phyloP scores from a whole-genome alignment of 1,284 basidiomycete species.

The Tylopilus orsonianus region DNA sequence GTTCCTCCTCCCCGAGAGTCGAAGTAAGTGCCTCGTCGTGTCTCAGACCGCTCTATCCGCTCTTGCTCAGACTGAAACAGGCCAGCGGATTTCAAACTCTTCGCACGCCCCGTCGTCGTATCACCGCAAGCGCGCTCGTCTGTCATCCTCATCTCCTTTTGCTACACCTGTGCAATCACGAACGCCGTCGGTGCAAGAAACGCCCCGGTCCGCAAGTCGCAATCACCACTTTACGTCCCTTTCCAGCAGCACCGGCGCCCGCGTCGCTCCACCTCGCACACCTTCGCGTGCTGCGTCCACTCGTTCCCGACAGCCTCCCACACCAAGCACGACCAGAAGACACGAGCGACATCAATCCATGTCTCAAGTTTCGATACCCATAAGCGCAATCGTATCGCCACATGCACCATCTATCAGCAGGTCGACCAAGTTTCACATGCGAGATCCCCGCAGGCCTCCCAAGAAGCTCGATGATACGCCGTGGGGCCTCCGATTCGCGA shows the following conservation, averaged over 20 bases:
- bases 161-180: conserved; percentile 35
- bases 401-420: conserved; percentile 65
- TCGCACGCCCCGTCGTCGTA: conserved; percentile 65
- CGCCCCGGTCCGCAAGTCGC: conserved; percentile 29
- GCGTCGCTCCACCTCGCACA: conserved; percentile 34
- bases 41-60: conserved; percentile 22
- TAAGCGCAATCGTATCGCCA: conserved; percentile 71
- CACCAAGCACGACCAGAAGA: conserved; percentile 25
- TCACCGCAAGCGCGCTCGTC: conserved; percentile 63
- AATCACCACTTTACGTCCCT: conserved; percentile 49
- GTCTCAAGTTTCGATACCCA: conserved; percentile 69
- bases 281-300: conserved; percentile 40
- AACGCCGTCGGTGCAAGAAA: conserved; percentile 35
- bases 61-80: conserved; percentile 26
- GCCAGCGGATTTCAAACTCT: conserved; percentile 37
- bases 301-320: conserved; percentile 36
- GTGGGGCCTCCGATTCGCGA: conserved; percentile 56
- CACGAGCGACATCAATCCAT: conserved; percentile 49
- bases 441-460: conserved; percentile 68
- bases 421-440: conserved; percentile 69
- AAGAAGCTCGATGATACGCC: conserved; percentile 51
- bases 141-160: conserved; percentile 48
- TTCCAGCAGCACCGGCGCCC: conserved; percentile 50
- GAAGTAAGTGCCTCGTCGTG: conserved; percentile 33
- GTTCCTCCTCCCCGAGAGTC: conserved; percentile 50